These are phyloP conservation scores for Dryas integrifolia DNA, from an alignment of 331 rosid species.

Conservation along the genomic window DNA sequence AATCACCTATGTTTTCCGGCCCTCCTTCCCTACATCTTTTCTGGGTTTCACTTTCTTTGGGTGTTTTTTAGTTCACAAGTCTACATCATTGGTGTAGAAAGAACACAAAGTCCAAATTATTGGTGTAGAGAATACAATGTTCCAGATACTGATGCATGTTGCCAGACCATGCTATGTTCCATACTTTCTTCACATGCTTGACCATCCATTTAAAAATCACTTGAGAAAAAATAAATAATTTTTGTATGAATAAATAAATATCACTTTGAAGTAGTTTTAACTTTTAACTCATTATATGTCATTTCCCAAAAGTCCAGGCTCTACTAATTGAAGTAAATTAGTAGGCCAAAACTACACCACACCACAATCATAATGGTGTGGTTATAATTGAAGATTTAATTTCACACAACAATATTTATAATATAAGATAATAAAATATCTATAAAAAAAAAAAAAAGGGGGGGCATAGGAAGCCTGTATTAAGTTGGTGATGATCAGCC, in stretches of 20 bases:
- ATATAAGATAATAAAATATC: neutral
- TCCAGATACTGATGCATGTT: conserved; percentile 1
- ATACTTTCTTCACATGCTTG: conserved; percentile 14
- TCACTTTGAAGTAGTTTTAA: neutral
- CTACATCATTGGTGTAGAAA: neutral
- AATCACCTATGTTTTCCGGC: neutral
- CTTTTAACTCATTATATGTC: neutral
- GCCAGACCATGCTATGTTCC: conserved; percentile 2
- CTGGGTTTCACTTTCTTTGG: neutral
- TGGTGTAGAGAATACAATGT: neutral
- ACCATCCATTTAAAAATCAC: neutral
- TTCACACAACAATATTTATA: neutral
- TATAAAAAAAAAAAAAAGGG: neutral
- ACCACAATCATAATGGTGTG: too few species aligned
- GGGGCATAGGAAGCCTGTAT: neutral
- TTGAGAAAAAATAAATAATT: neutral
- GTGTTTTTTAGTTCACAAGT: neutral
- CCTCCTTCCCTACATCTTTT: neutral
- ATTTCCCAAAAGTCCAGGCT: neutral
- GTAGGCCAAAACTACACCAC: too few species aligned
- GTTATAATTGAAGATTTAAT: neutral
- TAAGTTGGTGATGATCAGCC: neutral
- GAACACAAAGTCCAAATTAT: neutral
- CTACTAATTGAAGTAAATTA: too few species aligned
- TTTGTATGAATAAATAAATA: neutral